Percentiles rank a stretch among this genome's conserved stretches.
Conservation (phyloP, 345 rosid species). For the Bretschneidera sinensis region DNA sequence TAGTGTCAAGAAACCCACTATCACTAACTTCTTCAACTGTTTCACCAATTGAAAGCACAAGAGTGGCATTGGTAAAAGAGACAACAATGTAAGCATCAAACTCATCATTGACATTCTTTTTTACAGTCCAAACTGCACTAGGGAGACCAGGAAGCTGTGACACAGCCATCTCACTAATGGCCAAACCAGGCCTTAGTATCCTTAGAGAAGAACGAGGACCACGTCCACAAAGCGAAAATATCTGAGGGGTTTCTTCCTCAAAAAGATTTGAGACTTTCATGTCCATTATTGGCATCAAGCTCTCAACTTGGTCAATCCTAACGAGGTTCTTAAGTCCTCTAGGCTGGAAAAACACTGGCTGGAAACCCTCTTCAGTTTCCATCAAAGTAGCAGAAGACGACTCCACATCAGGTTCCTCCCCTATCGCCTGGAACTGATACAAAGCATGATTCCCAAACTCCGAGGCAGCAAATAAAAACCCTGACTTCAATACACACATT, state of each 20-base stretch:
- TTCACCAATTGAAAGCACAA: conserved; percentile 97
- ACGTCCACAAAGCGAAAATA: conserved; percentile 85
- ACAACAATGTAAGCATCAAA: conserved; percentile 98
- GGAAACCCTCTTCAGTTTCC: conserved; percentile 98
- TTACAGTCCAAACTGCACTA: conserved; percentile 99
- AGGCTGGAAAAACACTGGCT: conserved; percentile 95
- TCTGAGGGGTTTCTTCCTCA: conserved; percentile 97
- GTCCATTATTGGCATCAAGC: conserved; percentile 98
- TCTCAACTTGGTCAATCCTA: conserved; percentile 92
- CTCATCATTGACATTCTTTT: conserved; percentile 79
- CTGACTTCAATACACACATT: conserved; percentile 84
- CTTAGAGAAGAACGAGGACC: conserved; percentile 96
- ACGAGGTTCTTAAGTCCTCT: conserved; percentile 88
- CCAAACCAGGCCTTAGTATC: conserved; percentile 91
- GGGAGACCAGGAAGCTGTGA: conserved; percentile 99
- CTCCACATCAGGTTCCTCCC: conserved; percentile 87
- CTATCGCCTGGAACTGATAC: conserved; percentile 93
- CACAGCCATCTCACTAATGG: conserved; percentile 95
- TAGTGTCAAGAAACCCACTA: conserved; percentile 97
- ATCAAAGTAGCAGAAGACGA: conserved; percentile 79
- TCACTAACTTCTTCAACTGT: conserved; percentile 97
- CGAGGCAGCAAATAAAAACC: conserved; percentile 86
- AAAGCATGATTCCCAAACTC: conserved; percentile 96
- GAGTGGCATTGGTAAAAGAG: conserved; percentile 91
- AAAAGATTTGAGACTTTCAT: conserved; percentile 85